phyloP scores from a whole-genome alignment of 345 rosid genomes.

The Mangifera indica region DNA sequence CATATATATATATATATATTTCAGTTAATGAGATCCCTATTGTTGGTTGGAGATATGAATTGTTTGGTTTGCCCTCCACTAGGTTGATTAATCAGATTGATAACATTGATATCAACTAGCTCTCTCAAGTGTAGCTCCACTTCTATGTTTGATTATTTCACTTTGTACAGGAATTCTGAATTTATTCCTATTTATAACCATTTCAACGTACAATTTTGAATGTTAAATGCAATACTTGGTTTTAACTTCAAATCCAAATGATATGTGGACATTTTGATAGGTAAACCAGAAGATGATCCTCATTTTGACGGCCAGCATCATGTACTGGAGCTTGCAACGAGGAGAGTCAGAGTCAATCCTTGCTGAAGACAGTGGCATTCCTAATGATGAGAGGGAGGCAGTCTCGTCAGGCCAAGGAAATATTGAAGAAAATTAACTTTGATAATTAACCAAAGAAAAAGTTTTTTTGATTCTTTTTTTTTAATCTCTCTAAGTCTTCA shows the following conservation, averaged over 20 bases:
- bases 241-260: background rate
- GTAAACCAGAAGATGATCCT: constrained; percentile 98
- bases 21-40: too few species aligned
- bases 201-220: background rate
- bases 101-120: too few species aligned
- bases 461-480: background rate
- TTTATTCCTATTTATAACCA: background rate
- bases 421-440: background rate
- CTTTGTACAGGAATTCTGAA: too few species aligned
- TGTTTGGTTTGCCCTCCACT: too few species aligned
- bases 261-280: constrained; percentile 32
- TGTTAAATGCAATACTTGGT: background rate
- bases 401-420: constrained; percentile 24
- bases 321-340: constrained; percentile 91
- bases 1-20: background rate
- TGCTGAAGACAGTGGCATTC: constrained; percentile 31
- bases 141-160: too few species aligned
- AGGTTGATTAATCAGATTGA: too few species aligned
- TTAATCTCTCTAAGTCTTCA: too few species aligned
- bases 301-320: constrained; percentile 78
- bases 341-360: constrained; percentile 35
- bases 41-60: too few species aligned
- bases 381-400: constrained; percentile 26
- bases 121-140: too few species aligned
- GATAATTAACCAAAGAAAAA: constrained; percentile 16